These are phyloP conservation scores for Bruguiera gymnorhiza DNA, from an alignment of 345 rosid species.

Conservation along the genomic window DNA sequence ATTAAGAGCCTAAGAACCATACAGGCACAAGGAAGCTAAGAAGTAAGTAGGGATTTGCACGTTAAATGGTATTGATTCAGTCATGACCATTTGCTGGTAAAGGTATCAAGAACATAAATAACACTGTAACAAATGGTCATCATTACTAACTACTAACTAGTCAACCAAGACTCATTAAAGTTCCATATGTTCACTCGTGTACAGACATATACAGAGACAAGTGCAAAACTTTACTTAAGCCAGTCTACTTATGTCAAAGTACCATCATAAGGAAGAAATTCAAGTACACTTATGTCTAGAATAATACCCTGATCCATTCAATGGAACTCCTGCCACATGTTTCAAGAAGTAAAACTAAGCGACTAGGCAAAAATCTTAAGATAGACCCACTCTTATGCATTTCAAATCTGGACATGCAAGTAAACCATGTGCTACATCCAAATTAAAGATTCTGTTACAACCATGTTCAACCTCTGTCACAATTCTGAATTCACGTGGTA, in stretches of 20 bases:
- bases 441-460: too few species aligned
- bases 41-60: neutral
- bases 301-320: neutral
- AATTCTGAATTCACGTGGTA: too few species aligned
- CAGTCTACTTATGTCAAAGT: neutral
- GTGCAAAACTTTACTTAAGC: neutral
- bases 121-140: neutral
- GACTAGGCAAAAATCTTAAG: too few species aligned
- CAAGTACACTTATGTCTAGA: neutral
- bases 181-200: too few species aligned
- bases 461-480: too few species aligned
- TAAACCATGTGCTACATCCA: too few species aligned
- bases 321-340: neutral
- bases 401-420: too few species aligned
- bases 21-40: conserved; percentile 6
- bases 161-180: neutral
- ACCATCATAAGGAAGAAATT: neutral
- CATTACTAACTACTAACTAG: neutral
- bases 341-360: too few species aligned
- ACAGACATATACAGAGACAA: neutral
- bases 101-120: neutral
- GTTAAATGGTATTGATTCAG: neutral
- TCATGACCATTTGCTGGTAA: conserved; percentile 1
- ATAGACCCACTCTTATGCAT: too few species aligned
- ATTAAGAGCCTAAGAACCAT: conserved; percentile 30